phyloP scores from a whole-genome alignment of 768 basidiomycete species.

The Termitomyces sp. region DNA sequence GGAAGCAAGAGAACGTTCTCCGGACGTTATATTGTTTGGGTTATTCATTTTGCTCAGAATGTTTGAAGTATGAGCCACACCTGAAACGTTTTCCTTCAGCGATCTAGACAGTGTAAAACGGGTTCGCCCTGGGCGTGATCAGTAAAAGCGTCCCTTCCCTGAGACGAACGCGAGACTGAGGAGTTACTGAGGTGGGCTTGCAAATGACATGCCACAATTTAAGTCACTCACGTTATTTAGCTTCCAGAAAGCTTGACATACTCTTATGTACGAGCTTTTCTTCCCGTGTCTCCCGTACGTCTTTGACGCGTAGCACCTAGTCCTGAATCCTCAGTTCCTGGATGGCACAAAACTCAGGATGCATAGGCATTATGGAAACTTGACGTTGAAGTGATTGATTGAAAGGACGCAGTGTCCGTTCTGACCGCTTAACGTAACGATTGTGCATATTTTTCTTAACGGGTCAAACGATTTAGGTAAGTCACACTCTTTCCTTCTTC shows the following conservation, averaged over 20 bases:
- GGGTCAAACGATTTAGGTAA: not conserved
- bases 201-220: not conserved
- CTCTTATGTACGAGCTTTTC: not conserved
- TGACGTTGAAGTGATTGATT: not conserved
- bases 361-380: not conserved
- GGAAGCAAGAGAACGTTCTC: not conserved
- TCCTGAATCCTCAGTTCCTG: not conserved
- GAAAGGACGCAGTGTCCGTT: not conserved
- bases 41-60: not conserved
- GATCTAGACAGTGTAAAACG: not conserved
- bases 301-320: too few species aligned
- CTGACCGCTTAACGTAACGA: too few species aligned
- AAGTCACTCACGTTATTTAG: not conserved
- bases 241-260: not conserved
- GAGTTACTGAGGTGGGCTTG: not conserved
- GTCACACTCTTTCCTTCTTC: not conserved
- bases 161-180: not conserved
- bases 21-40: not conserved
- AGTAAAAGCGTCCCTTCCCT: not conserved
- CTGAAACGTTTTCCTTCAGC: not conserved
- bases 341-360: not conserved
- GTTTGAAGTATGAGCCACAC: not conserved
- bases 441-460: not conserved
- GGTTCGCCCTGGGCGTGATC: not conserved
- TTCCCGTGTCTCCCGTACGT: not conserved